Percentiles rank a stretch among this genome's conserved stretches.
phyloP scores from a whole-genome alignment of 345 rosid genomes.

The Salix viminalis region DNA sequence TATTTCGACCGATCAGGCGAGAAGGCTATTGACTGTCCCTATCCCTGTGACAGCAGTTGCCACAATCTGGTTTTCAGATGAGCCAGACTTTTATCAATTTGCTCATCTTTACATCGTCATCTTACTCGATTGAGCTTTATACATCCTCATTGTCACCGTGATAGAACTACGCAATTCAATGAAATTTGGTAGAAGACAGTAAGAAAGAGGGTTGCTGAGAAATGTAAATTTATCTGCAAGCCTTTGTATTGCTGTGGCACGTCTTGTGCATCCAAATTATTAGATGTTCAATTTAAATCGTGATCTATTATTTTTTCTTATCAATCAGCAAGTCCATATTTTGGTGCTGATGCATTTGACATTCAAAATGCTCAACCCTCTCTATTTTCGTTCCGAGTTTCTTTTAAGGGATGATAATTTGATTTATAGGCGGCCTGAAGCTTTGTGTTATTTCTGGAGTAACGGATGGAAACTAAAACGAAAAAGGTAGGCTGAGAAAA shows the following conservation, averaged over 20 bases:
- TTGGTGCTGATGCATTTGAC: neutral
- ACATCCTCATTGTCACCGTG: slow-evolving; percentile 7
- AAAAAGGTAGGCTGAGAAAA: no score
- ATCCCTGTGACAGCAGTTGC: slow-evolving; percentile 88
- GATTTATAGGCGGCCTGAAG: no score
- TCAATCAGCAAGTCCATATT: neutral
- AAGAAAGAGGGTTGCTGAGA: slow-evolving; percentile 21
- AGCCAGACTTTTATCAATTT: neutral
- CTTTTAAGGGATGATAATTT: no score
- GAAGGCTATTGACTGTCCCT: slow-evolving; percentile 72
- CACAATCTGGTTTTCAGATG: slow-evolving; percentile 83
- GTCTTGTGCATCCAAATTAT: neutral
- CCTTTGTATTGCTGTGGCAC: neutral
- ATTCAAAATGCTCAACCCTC: no score
- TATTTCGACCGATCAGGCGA: slow-evolving; percentile 64
- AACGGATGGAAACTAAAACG: no score
- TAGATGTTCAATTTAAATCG: neutral
- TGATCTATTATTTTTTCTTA: neutral
- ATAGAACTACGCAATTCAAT: slow-evolving; percentile 14
- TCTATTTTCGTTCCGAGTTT: no score
- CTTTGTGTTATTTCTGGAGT: no score
- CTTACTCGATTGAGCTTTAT: neutral
- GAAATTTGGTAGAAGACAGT: slow-evolving; percentile 22
- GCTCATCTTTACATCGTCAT: neutral
- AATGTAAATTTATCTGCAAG: slow-evolving; percentile 24